Conservation (phyloP, 106 monocot genomes). For the Posidonia australis region DNA sequence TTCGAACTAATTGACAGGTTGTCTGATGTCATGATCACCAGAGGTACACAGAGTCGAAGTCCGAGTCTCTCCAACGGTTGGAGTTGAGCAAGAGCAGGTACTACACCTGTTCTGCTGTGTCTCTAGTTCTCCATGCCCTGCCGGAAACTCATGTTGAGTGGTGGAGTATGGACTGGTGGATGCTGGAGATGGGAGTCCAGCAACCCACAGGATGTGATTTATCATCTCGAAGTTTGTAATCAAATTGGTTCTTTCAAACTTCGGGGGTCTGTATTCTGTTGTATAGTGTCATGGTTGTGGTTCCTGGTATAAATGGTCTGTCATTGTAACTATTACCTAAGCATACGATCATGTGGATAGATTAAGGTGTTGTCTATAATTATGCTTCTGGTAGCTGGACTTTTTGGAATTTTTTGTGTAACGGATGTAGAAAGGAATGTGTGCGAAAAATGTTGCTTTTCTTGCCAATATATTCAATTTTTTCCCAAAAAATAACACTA, state of each 20-base stretch:
- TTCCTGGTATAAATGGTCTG: neutral
- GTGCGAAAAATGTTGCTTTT: too few relatives aligned
- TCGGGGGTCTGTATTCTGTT: neutral
- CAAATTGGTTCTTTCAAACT: conserved; percentile 1
- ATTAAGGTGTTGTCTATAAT: too few relatives aligned
- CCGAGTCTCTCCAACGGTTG: conserved; percentile 18
- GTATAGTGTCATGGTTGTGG: neutral
- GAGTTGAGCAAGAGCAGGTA: conserved; percentile 13
- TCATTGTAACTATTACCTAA: neutral
- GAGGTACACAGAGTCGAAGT: conserved; percentile 15
- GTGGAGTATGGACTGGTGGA: conserved; percentile 19
- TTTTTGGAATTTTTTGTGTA: too few relatives aligned
- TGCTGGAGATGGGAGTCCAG: conserved; percentile 29
- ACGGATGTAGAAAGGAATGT: too few relatives aligned
- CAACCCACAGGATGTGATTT: conserved; percentile 9
- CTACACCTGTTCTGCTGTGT: conserved; percentile 10
- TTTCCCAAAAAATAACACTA: too few relatives aligned
- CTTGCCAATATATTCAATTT: too few relatives aligned
- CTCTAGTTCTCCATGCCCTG: conserved; percentile 8
- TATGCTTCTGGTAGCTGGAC: too few relatives aligned
- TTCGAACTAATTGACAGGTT: conserved; percentile 17
- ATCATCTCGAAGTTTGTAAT: neutral
- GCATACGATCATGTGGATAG: too few relatives aligned
- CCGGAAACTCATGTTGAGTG: conserved; percentile 6
- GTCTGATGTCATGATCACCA: conserved; percentile 26